Conservation (phyloP, 2,329 filamentous ascomycete species). For the Cercospora sp. region DNA sequence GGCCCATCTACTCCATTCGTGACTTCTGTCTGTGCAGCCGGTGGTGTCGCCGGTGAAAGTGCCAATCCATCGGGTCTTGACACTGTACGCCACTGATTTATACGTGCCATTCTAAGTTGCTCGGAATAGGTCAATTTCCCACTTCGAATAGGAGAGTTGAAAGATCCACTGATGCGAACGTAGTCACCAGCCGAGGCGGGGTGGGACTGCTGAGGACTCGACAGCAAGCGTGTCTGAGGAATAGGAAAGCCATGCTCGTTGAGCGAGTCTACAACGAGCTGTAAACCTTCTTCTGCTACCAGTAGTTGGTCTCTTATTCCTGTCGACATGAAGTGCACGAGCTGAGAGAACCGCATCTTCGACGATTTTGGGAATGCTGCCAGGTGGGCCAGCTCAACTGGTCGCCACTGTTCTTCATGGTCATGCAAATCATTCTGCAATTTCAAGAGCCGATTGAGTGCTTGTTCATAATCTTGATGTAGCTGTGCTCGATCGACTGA, state of each 20-base stretch:
- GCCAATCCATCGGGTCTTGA: neutral
- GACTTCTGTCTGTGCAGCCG: neutral
- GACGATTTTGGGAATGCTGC: neutral
- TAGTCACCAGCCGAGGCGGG: neutral
- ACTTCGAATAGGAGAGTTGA: neutral
- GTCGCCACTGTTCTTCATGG: neutral
- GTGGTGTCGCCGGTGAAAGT: neutral
- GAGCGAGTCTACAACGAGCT: neutral
- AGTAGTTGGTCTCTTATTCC: too few species aligned
- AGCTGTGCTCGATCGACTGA: neutral
- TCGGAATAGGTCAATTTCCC: neutral
- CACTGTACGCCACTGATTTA: neutral
- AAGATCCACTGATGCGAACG: neutral
- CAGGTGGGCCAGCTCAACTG: neutral
- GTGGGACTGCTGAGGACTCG: neutral
- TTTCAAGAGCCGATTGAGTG: neutral
- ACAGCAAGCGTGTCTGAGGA: neutral
- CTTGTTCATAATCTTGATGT: neutral
- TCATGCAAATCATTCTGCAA: neutral
- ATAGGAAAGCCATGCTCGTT: neutral
- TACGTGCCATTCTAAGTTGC: neutral
- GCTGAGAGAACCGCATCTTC: neutral
- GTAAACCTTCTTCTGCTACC: neutral
- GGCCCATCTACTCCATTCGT: neutral
- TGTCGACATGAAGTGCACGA: neutral